These are phyloP conservation scores for Echria macrotheca DNA, from an alignment of 495 filamentous ascomycete genomes.

Conservation along the genomic window DNA sequence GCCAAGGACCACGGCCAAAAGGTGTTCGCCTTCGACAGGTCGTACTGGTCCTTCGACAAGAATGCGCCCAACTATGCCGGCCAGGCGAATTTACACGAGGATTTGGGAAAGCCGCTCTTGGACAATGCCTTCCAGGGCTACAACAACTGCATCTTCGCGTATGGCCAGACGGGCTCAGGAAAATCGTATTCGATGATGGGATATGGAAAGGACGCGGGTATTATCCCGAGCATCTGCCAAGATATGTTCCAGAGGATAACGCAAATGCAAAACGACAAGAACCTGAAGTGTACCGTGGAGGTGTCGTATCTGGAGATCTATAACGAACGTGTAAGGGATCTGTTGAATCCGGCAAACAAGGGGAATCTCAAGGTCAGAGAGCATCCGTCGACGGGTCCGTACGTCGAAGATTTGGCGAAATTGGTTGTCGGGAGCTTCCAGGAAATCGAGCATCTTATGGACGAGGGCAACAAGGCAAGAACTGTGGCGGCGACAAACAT, in stretches of 20 bases:
- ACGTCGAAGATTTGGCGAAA: constrained; percentile 96
- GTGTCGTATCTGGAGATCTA: constrained; percentile 99
- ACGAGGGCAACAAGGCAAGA: constrained; percentile 96
- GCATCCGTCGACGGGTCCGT: constrained; percentile 94
- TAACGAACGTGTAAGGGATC: constrained; percentile 94
- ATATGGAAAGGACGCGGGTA: constrained; percentile 91
- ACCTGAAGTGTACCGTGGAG: constrained; percentile 85
- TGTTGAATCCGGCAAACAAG: constrained; percentile 93
- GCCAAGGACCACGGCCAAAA: constrained; percentile 68
- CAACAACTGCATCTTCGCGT: constrained; percentile 99
- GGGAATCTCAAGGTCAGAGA: constrained; percentile 96
- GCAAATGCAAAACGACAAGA: constrained; percentile 67
- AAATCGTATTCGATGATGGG: constrained; percentile 99
- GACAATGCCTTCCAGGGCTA: constrained; percentile 99
- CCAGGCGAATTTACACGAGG: constrained; percentile 80
- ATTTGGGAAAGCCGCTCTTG: constrained; percentile 83
- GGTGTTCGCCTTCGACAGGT: constrained; percentile 90
- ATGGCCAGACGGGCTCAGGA: constrained; percentile 96
- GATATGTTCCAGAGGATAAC: constrained; percentile 91
- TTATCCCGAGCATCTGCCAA: constrained; percentile 97
- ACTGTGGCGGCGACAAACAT: constrained; percentile 99
- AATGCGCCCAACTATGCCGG: constrained; percentile 77
- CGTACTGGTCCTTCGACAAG: constrained; percentile 96
- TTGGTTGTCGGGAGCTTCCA: constrained; percentile 93
- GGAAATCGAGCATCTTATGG: constrained; percentile 97